Evolutionary conservation across 139 green algal genomes (phyloP).

Genomic region (Tetradesmus lagerheimii): DNA sequence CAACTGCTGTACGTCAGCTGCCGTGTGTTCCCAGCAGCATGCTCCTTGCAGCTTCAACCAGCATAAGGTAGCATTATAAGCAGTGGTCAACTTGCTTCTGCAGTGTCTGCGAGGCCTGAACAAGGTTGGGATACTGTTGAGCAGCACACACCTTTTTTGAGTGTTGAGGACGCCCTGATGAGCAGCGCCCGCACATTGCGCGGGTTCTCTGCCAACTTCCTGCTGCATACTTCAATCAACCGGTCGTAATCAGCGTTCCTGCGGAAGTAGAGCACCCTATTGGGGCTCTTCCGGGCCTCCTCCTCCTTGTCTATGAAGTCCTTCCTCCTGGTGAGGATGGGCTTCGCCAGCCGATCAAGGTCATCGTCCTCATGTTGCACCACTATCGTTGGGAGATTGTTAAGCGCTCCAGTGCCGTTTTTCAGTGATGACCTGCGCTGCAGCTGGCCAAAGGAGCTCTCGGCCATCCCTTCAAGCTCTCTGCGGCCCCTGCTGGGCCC

Average conservation of each 20-base stretch:
- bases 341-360: slow-evolving; percentile 31
- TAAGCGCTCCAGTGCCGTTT: background rate
- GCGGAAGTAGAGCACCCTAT: slow-evolving; percentile 58
- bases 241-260: slow-evolving; percentile 67
- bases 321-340: slow-evolving; percentile 26
- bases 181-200: slow-evolving; percentile 67
- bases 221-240: slow-evolving; percentile 66
- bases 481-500: background rate
- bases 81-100: background rate
- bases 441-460: background rate
- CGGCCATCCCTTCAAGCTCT: background rate
- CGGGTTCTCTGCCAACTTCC: slow-evolving; percentile 59
- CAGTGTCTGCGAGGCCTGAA: background rate
- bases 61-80: background rate
- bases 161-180: slow-evolving; percentile 66
- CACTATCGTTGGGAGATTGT: background rate
- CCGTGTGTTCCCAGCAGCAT: no score
- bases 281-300: slow-evolving; percentile 53
- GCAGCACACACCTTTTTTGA: slow-evolving; percentile 65
- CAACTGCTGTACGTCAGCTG: no score
- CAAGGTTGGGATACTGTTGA: background rate
- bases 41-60: no score
- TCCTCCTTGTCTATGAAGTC: slow-evolving; percentile 58
- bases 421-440: background rate
- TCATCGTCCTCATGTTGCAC: slow-evolving; percentile 33